phyloP scores from a whole-genome alignment of 257 asterid species.

The Plantago ovata region DNA sequence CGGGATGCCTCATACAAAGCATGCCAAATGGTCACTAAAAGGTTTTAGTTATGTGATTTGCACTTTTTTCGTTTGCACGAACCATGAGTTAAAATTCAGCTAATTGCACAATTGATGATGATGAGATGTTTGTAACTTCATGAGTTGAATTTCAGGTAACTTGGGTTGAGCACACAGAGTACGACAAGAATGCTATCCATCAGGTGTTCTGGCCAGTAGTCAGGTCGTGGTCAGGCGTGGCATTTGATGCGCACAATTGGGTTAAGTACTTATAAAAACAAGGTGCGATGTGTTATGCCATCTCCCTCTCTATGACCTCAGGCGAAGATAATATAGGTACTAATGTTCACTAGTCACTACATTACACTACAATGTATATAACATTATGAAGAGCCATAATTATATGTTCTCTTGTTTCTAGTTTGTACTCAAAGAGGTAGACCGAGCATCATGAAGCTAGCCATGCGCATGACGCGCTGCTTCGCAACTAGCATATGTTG shows the following conservation, averaged over 20 bases:
- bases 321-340: constrained; percentile 53
- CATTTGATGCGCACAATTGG: constrained; percentile 85
- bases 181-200: constrained; percentile 53
- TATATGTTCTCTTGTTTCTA: constrained; percentile 22
- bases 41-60: constrained; percentile 33
- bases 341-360: background rate
- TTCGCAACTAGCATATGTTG: constrained; percentile 67
- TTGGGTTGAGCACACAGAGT: constrained; percentile 83
- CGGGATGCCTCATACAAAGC: constrained; percentile 76
- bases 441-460: constrained; percentile 58
- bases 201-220: constrained; percentile 55
- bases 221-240: constrained; percentile 67
- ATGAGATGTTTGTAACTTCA: background rate
- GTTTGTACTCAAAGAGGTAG: constrained; percentile 48
- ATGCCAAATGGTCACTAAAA: constrained; percentile 67
- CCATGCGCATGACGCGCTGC: constrained; percentile 69
- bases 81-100: too few species aligned
- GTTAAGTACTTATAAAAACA: constrained; percentile 58
- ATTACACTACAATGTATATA: too few species aligned
- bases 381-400: background rate
- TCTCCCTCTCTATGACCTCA: constrained; percentile 41
- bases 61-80: background rate
- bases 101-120: too few species aligned
- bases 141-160: constrained; percentile 50
- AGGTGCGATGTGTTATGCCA: constrained; percentile 45